phyloP scores from a whole-genome alignment of 176 grass and related monocot genomes.

The Triticum dicoccoides region DNA sequence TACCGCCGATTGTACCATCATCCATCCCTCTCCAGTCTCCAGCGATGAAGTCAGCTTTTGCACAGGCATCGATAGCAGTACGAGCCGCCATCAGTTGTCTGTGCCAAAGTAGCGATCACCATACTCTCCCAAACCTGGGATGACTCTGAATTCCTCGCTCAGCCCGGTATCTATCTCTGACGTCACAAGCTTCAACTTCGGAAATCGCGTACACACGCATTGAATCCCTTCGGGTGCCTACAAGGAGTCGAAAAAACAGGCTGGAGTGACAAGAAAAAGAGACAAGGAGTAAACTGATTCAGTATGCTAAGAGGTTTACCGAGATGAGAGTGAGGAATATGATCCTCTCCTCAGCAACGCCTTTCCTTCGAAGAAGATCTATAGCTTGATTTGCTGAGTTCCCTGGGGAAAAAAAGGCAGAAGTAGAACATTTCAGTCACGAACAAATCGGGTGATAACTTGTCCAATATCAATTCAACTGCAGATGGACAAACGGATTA shows the following conservation, averaged over 20 bases:
- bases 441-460: not conserved
- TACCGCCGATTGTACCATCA: not conserved
- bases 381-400: constrained; percentile 96
- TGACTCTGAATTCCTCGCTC: constrained; percentile 84
- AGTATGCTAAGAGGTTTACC: constrained; percentile 35
- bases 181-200: constrained; percentile 82
- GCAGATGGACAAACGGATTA: not conserved
- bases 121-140: constrained; percentile 91
- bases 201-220: constrained; percentile 80
- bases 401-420: constrained; percentile 37
- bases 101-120: constrained; percentile 97
- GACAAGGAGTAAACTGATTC: not conserved
- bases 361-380: constrained; percentile 93
- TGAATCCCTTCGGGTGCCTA: constrained; percentile 95
- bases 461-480: not conserved
- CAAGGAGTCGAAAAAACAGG: not conserved
- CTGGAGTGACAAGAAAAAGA: not conserved
- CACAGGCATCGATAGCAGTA: not conserved
- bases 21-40: constrained; percentile 3
- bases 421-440: not conserved
- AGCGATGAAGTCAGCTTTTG: not conserved
- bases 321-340: constrained; percentile 99
- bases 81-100: constrained; percentile 50
- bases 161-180: constrained; percentile 87
- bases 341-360: constrained; percentile 82